phyloP scores from a whole-genome alignment of 305 asterid species.

The Caryopteris hybrid region DNA sequence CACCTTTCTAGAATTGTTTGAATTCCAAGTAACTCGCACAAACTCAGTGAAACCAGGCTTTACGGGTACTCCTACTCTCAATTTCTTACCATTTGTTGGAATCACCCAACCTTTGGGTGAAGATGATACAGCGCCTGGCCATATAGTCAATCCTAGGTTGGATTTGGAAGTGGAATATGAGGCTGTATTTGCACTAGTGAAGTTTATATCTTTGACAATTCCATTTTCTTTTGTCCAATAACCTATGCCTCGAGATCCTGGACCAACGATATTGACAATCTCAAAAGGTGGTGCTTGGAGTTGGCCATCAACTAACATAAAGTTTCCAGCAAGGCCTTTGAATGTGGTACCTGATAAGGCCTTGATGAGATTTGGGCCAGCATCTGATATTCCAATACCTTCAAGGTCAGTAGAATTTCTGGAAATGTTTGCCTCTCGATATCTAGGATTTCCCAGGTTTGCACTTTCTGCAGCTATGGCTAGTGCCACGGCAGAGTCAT shows the following conservation, averaged over 20 bases:
- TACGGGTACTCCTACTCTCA: constrained; percentile 46
- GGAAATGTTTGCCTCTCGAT: constrained; percentile 6
- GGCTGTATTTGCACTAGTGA: neutral
- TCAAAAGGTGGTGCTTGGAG: constrained; percentile 40
- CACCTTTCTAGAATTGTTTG: constrained; percentile 29
- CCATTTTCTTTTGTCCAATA: constrained; percentile 40
- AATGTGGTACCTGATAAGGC: constrained; percentile 31
- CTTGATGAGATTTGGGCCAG: constrained; percentile 32
- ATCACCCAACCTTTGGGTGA: constrained; percentile 56
- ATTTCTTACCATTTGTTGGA: constrained; percentile 45
- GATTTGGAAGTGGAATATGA: constrained; percentile 23
- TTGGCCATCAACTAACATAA: constrained; percentile 36
- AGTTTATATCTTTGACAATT: constrained; percentile 12
- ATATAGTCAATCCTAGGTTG: constrained; percentile 28
- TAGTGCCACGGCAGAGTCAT: constrained; percentile 46
- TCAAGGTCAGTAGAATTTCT: constrained; percentile 35
- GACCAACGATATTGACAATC: constrained; percentile 41
- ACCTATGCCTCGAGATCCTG: constrained; percentile 33
- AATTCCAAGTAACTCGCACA: constrained; percentile 29
- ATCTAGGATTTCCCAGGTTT: constrained; percentile 8
- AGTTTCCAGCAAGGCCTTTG: constrained; percentile 52
- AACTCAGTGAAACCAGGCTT: constrained; percentile 40
- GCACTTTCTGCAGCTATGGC: constrained; percentile 58
- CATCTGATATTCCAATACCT: constrained; percentile 33
- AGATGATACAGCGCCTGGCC: constrained; percentile 47